Base-by-base conservation (phyloP, 768 basidiomycete genomes). In the Dioszegia aurantiaca region DNA sequence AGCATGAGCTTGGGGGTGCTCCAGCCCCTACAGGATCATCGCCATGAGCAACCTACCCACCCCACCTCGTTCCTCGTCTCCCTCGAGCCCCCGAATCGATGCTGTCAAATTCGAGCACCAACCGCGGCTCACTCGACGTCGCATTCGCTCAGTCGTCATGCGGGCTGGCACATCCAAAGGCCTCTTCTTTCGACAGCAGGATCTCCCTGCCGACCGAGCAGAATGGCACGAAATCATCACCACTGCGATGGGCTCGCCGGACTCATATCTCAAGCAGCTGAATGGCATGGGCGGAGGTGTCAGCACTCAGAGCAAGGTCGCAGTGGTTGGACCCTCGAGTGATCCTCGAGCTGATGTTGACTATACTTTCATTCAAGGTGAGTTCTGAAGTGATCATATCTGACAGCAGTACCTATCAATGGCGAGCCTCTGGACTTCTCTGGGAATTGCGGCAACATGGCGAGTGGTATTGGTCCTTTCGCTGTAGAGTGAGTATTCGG, bases 201-300 rank as follows among this genome's bases (percentile, higher is more conserved):
- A 81, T 58, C 82, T 89, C 4, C 86, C 87, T 14, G 56, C 65
- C 19, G 78, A 83, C 55, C 78, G 69, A 14, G 64, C 78, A 0
- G 75, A 82, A 70, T 88, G 86, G 87, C 73, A 78, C 16, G 77
- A 78, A 30, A 83, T 87, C 46, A 86, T 88, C 63, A 80, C 85
- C 9, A 82, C 85, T 0, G 81, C 87, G 14, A 88, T 89, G 87
- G 88, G 87, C n/a, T 88, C 87, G 2, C 88, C 88, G 0, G 88
- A 90, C 67, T 80, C 84, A 1, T 78, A 81, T 55, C 83, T 82
- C 1, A 79, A 86, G 16, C 88, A 90, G 74, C 79, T 89, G 14
- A 85, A 90, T 63, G 88, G 88, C 11, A 87, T 89, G 86, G 88
- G 88, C 9, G 87, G 88, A 5, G 88, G 88, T 3, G 77, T 87